Base-by-base conservation (phyloP, 1,284 basidiomycete species). In the Fomitopsis pinicola region DNA sequence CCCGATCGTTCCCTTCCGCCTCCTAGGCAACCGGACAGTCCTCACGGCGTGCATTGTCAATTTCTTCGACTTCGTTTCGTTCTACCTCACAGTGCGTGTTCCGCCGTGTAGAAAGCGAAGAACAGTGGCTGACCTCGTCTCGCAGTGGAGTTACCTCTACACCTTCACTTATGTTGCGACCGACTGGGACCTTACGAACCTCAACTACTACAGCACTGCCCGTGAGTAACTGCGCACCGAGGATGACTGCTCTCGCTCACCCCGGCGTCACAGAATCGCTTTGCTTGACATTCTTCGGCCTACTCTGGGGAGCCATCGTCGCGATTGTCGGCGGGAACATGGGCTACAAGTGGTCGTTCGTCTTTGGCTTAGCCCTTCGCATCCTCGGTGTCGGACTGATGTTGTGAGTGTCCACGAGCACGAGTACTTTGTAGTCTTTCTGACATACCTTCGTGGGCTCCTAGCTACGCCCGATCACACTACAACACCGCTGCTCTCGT, bases 21-120 rank as follows among this genome's bases (percentile, higher is more conserved):
- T 89, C 75, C 71, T 87, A 55, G 68, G 69, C 42, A 88, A 89
- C 69, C 74, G 78, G 14, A 82, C 81, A 42, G 83, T 92, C 33
- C 76, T 89, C 28, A 77, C 83, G 30, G 83, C 88, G 0, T 78
- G 83, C 28, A 70, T 85, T 52, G 86, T 92, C 63, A 88, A 88
- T 6, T 87, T 86, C 69, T 83, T 88, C 61, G 88, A 91, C 72
- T 91, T 89, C 68, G 83, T 85, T 58, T 87, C 86, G 0, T 89
- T 82, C 74, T 87, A 83, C 70, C 76, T 88, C 55, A 83, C 84
- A 0, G 56, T 57, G 7, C 48, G 56, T 46, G 3, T 1, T 45
- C 12, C 15, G 5, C 19, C 40, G 15, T 44, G 5, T 15, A 2
- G 19, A 45, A n/a, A 15, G 14, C 7, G n/a, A n/a, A 6, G 28